Percentiles rank a stretch among this genome's conserved stretches.
These are phyloP conservation scores for Quercus rubra DNA, from an alignment of 306 rosid genomes.

Conservation along the genomic window DNA sequence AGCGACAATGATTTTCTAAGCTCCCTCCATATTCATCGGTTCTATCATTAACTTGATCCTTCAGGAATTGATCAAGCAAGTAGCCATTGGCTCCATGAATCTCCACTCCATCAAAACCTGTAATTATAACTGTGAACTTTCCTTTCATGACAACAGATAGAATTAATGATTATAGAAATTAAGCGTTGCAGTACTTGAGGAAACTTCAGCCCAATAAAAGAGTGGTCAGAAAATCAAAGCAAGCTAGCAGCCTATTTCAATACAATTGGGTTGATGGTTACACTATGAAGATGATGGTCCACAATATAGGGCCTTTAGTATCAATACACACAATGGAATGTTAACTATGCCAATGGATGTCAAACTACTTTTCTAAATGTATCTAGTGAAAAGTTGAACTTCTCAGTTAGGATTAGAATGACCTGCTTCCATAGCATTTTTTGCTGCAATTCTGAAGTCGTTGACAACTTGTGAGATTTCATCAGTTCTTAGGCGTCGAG, in stretches of 20 bases:
- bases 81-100: slow-evolving; percentile 53
- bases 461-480: slow-evolving; percentile 33
- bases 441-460: slow-evolving; percentile 38
- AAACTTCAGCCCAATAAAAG: neutral
- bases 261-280: too few relatives aligned
- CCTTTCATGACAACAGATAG: too few relatives aligned
- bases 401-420: neutral
- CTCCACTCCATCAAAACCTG: slow-evolving; percentile 59
- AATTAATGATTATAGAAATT: neutral
- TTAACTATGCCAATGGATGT: too few relatives aligned
- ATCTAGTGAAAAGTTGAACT: neutral
- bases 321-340: too few relatives aligned
- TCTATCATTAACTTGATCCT: slow-evolving; percentile 41
- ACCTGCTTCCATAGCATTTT: slow-evolving; percentile 39
- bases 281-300: too few relatives aligned
- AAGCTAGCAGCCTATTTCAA: too few relatives aligned
- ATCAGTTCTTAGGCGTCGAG: slow-evolving; percentile 27
- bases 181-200: neutral
- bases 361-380: too few relatives aligned
- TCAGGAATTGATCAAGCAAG: slow-evolving; percentile 47
- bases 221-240: neutral
- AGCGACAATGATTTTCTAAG: slow-evolving; percentile 61
- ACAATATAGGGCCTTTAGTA: too few relatives aligned
- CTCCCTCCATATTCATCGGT: slow-evolving; percentile 37
- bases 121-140: neutral